These are phyloP conservation scores for Magnaporthiopsis incrustans DNA, from an alignment of 2,329 filamentous ascomycete genomes.

Conservation along the genomic window DNA sequence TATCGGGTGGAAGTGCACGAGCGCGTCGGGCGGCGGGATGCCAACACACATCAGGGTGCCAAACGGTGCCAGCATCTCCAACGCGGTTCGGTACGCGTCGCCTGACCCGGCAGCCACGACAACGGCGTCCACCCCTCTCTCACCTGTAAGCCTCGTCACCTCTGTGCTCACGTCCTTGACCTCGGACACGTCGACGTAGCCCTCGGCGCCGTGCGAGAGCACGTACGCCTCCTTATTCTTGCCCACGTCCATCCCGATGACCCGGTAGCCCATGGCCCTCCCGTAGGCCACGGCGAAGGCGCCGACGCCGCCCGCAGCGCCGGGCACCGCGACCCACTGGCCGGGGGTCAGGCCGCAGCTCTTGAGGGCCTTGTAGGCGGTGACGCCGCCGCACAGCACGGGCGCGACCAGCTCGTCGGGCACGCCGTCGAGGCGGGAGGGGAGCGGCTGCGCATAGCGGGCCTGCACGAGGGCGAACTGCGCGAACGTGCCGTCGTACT, in stretches of 20 bases:
- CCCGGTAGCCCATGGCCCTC: constrained; percentile 32
- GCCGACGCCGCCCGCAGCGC: constrained; percentile 32
- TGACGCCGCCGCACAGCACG: constrained; percentile 34
- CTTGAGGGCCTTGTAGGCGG: constrained; percentile 34
- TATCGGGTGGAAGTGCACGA: constrained; percentile 25
- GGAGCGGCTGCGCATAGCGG: constrained; percentile 24
- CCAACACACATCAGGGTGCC: constrained; percentile 32
- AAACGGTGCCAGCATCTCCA: constrained; percentile 27
- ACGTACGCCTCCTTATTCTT: constrained; percentile 21
- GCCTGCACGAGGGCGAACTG: constrained; percentile 28
- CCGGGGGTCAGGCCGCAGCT: constrained; percentile 21
- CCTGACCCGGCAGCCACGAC: constrained; percentile 23
- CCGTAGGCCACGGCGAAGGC: constrained; percentile 30
- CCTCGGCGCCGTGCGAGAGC: constrained; percentile 26
- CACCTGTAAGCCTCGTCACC: constrained; percentile 18
- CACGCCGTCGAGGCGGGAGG: constrained; percentile 19
- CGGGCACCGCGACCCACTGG: constrained; percentile 28
- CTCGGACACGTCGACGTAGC: constrained; percentile 26
- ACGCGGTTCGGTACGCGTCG: constrained; percentile 25
- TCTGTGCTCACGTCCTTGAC: constrained; percentile 15
- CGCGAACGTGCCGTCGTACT: constrained; percentile 30
- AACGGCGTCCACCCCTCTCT: constrained; percentile 19
- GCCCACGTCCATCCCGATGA: constrained; percentile 30
- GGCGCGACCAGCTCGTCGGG: constrained; percentile 30
- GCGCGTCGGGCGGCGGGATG: constrained; percentile 21